Percentiles rank a stretch among this genome's conserved stretches.
These are phyloP conservation scores for Fusarium agapanthi DNA, from an alignment of 2,329 filamentous ascomycete species.

Conservation along the genomic window DNA sequence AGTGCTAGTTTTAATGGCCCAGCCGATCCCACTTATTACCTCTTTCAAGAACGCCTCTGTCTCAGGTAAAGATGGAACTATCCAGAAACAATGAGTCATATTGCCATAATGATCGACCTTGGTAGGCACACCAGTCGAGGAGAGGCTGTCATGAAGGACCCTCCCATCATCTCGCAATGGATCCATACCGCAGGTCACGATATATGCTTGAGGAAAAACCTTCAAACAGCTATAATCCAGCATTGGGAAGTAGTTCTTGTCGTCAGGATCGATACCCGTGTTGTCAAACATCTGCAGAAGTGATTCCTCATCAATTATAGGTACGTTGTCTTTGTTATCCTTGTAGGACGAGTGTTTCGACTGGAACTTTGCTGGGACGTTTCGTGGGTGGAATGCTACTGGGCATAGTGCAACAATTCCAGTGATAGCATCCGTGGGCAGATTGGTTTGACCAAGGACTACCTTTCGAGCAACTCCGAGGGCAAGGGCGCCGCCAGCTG, in stretches of 20 bases:
- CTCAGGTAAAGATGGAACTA: not conserved
- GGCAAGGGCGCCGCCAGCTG: not conserved
- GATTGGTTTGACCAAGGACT: fast-evolving
- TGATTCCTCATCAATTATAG: not conserved
- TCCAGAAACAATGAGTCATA: not conserved
- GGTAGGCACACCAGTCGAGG: fast-evolving
- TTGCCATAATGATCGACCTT: not conserved
- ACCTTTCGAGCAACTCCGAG: not conserved
- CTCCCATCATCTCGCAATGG: not conserved
- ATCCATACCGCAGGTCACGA: not conserved
- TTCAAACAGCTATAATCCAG: not conserved
- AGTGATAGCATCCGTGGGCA: not conserved
- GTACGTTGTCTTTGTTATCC: not conserved
- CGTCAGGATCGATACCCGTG: fast-evolving
- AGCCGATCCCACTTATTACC: not conserved
- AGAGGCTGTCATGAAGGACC: not conserved
- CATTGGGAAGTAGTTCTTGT: not conserved
- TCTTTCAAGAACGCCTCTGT: not conserved
- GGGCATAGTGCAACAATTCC: not conserved
- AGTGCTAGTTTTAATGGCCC: not conserved
- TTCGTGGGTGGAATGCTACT: not conserved
- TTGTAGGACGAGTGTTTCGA: not conserved
- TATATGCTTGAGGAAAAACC: not conserved
- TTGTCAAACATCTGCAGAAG: not conserved
- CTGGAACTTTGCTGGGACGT: not conserved